These are phyloP conservation scores for Aspergillus chevalieri DNA, from an alignment of 2,329 filamentous ascomycete genomes.

Conservation along the genomic window DNA sequence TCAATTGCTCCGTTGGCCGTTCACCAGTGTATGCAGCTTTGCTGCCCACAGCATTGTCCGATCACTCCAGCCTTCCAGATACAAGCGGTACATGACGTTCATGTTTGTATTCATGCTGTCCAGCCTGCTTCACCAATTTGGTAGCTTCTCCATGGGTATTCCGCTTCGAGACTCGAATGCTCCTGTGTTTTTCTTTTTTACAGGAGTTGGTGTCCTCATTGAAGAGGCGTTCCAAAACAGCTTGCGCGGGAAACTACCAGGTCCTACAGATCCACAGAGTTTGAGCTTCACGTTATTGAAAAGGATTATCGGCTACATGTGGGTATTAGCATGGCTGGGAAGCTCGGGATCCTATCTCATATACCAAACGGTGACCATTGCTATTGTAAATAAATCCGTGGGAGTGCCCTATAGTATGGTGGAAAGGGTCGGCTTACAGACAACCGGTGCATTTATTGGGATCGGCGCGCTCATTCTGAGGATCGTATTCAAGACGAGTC, in stretches of 20 bases:
- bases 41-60: slow-evolving; percentile 14
- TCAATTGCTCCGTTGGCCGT: slow-evolving; percentile 20
- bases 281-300: background rate
- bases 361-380: background rate
- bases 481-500: background rate
- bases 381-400: background rate
- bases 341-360: background rate
- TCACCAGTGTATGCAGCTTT: slow-evolving; percentile 15
- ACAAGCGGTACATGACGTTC: slow-evolving; percentile 23
- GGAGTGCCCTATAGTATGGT: background rate
- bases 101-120: slow-evolving; percentile 25
- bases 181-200: slow-evolving; percentile 16
- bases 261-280: background rate
- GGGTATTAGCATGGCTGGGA: background rate
- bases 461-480: background rate
- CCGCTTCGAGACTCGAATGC: slow-evolving; percentile 11
- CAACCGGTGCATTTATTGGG: background rate
- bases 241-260: background rate
- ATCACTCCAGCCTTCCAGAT: slow-evolving; percentile 12
- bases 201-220: background rate
- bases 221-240: background rate
- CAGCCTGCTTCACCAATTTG: slow-evolving; percentile 16
- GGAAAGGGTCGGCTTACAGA: background rate
- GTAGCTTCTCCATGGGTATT: slow-evolving; percentile 12
- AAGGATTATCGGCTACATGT: background rate